Evolutionary conservation across 208 protist genomes (phyloP).

Genomic region (Phytomonas francai): DNA sequence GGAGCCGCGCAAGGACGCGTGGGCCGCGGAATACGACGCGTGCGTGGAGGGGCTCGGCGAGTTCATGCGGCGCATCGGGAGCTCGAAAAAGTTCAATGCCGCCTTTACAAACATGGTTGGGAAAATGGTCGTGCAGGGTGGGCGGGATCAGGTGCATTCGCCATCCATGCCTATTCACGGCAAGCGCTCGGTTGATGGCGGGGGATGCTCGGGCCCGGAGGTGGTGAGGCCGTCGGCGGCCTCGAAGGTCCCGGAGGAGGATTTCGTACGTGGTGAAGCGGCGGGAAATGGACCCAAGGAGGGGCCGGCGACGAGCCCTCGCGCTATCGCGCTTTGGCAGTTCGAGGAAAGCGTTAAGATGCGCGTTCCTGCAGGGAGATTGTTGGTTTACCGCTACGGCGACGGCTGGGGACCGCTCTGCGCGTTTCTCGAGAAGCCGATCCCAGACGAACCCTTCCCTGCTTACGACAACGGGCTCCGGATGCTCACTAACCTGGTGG

Average conservation of each 20-base stretch:
- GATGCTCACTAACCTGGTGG: background rate
- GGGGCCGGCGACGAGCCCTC: slow-evolving; percentile 5
- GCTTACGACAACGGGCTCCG: slow-evolving; percentile 36
- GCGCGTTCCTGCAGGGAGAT: slow-evolving; percentile 22
- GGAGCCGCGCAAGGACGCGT: slow-evolving; percentile 48
- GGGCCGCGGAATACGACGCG: slow-evolving; percentile 24
- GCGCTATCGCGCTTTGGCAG: slow-evolving; percentile 15
- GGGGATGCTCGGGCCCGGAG: too few relatives aligned
- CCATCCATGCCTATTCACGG: too few relatives aligned
- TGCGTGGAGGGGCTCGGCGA: slow-evolving; percentile 25
- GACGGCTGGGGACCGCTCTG: slow-evolving; percentile 76
- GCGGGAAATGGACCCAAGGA: background rate
- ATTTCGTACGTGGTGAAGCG: background rate
- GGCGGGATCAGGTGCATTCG: too few relatives aligned
- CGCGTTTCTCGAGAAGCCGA: slow-evolving; percentile 49
- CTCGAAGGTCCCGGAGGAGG: too few relatives aligned
- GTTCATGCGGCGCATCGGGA: slow-evolving; percentile 12
- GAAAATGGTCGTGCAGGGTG: slow-evolving; percentile 38
- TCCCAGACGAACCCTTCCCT: slow-evolving; percentile 49
- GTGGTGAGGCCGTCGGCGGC: background rate
- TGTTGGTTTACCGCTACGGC: slow-evolving; percentile 63
- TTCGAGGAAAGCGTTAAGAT: slow-evolving; percentile 59
- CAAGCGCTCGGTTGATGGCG: too few relatives aligned
- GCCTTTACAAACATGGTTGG: slow-evolving; percentile 50
- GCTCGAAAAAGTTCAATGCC: slow-evolving; percentile 25